phyloP scores from a whole-genome alignment of 176 grass and related monocot species.

The Chrysopogon serrulatus region DNA sequence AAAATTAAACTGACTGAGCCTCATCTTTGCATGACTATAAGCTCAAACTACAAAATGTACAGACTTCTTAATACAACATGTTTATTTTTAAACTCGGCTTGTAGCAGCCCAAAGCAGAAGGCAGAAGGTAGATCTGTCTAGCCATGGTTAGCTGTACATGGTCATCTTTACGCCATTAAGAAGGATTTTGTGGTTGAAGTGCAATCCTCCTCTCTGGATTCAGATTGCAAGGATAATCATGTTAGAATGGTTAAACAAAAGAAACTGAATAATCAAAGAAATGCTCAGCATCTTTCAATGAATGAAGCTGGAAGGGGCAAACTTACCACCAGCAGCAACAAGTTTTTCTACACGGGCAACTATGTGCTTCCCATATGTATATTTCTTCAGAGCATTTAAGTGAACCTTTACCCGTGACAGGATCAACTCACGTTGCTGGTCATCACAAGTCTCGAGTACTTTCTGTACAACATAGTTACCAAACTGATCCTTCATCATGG shows the following conservation, averaged over 20 bases:
- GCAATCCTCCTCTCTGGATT: constrained; percentile 82
- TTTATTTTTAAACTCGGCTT: constrained; percentile 66
- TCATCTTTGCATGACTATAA: constrained; percentile 49
- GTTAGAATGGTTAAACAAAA: not conserved
- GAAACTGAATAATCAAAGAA: not conserved
- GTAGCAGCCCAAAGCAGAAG: constrained; percentile 56
- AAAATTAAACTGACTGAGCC: constrained; percentile 58
- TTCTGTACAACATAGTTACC: constrained; percentile 91
- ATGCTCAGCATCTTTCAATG: not conserved
- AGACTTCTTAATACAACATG: constrained; percentile 63
- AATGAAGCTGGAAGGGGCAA: not conserved
- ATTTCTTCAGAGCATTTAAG: constrained; percentile 82
- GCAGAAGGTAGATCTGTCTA: constrained; percentile 45
- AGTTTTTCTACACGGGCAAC: constrained; percentile 86
- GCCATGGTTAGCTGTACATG: constrained; percentile 96
- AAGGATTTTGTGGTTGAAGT: constrained; percentile 58
- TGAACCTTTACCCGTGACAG: constrained; percentile 72
- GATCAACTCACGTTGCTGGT: constrained; percentile 78
- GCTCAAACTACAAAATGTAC: constrained; percentile 94
- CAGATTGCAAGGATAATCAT: not conserved
- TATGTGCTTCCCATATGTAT: constrained; percentile 85
- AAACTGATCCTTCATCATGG: constrained; percentile 91
- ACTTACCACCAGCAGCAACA: constrained; percentile 66
- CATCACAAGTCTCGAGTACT: constrained; percentile 77
- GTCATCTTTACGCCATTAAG: constrained; percentile 61